Evolutionary conservation across 345 rosid species (phyloP).

Genomic region (Erysimum cheiranthoides): DNA sequence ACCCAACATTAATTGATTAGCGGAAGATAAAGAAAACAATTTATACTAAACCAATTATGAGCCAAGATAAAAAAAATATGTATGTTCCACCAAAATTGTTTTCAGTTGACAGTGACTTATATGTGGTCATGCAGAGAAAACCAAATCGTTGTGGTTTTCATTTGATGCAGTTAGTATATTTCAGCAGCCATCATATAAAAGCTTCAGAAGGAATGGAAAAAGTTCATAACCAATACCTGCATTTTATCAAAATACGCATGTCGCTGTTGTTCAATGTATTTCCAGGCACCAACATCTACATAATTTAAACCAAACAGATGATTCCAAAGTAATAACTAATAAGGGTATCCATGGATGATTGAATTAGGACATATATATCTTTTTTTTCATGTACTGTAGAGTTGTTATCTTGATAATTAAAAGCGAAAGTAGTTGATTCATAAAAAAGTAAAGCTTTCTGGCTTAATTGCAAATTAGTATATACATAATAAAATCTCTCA

Average conservation of each 20-base stretch:
- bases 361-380: not conserved
- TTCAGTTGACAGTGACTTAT: not conserved
- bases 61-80: too few relatives aligned
- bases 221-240: constrained; percentile 61
- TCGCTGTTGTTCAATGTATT: constrained; percentile 73
- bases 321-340: not conserved
- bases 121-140: constrained; percentile 8
- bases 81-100: too few relatives aligned
- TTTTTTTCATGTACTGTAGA: too few relatives aligned
- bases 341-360: not conserved
- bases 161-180: not conserved
- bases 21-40: not conserved
- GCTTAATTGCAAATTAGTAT: too few relatives aligned
- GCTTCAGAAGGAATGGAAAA: constrained; percentile 20
- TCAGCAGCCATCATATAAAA: constrained; percentile 6
- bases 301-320: constrained; percentile 7
- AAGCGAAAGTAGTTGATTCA: too few relatives aligned
- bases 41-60: too few relatives aligned
- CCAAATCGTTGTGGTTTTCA: not conserved
- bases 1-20: not conserved
- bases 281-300: constrained; percentile 94
- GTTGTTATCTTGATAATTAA: too few relatives aligned
- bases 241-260: constrained; percentile 94
- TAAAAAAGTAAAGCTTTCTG: too few relatives aligned
- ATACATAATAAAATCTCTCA: too few relatives aligned